A percentile compares a stretch with the other conserved stretches of the same genome.
phyloP scores from a whole-genome alignment of 2,329 filamentous ascomycete species.

The Ophiostoma montium region DNA sequence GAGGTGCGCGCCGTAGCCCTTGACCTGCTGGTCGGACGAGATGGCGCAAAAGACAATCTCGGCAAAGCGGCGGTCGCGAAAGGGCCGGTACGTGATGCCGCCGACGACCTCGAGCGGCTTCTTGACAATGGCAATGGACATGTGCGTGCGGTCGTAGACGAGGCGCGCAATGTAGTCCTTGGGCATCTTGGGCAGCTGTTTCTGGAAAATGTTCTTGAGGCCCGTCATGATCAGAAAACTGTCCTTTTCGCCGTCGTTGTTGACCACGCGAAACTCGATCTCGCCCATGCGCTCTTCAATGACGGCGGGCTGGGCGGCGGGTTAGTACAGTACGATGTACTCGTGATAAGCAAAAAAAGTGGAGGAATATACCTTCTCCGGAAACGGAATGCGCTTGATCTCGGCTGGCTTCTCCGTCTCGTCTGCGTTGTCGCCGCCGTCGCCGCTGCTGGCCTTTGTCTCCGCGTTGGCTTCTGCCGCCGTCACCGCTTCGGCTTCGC shows the following conservation, averaged over 20 bases:
- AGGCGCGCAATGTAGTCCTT: conserved; percentile 97
- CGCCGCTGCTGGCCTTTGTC: neutral
- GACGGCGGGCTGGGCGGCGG: conserved; percentile 51
- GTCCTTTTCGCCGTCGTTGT: conserved; percentile 81
- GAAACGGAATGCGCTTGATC: conserved; percentile 64
- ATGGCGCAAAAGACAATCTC: conserved; percentile 99
- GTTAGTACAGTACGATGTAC: neutral
- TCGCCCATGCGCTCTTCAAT: conserved; percentile 87
- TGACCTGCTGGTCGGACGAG: conserved; percentile 94
- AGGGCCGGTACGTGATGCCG: conserved; percentile 91
- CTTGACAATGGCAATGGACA: conserved; percentile 96
- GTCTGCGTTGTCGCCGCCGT: neutral
- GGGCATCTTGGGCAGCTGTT: conserved; percentile 97
- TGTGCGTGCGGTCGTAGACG: conserved; percentile 90
- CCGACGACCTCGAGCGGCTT: conserved; percentile 91
- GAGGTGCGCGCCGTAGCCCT: conserved; percentile 92
- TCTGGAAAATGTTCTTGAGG: conserved; percentile 95
- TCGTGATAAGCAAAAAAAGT: too few relatives aligned
- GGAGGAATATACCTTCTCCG: conserved; percentile 54
- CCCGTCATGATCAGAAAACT: conserved; percentile 90
- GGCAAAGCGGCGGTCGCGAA: conserved; percentile 81
- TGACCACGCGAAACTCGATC: conserved; percentile 95
- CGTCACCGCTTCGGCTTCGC: neutral
- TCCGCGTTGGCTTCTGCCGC: neutral
- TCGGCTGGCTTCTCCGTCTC: neutral